Conservation (phyloP, 257 asterid species). For the Solanum peruvianum region DNA sequence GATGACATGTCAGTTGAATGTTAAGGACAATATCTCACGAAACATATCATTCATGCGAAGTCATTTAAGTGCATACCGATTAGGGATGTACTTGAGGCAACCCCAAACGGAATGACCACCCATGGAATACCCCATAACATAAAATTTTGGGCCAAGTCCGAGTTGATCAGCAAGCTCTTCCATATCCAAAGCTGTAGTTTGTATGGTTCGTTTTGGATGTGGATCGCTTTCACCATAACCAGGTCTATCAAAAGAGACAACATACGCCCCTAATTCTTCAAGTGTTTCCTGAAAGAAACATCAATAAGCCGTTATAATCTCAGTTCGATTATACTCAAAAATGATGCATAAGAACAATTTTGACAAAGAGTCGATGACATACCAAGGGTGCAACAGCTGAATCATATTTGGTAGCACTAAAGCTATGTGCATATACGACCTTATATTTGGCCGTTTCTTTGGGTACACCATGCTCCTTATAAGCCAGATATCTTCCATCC, state of each 20-base stretch:
- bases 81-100: slow-evolving; percentile 63
- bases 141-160: slow-evolving; percentile 50
- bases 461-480: slow-evolving; percentile 73
- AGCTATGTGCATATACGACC: slow-evolving; percentile 62
- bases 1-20: background rate
- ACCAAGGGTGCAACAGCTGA: slow-evolving; percentile 46
- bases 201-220: slow-evolving; percentile 42
- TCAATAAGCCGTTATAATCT: background rate
- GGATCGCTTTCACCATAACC: slow-evolving; percentile 89
- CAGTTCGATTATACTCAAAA: background rate
- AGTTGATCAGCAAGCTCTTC: slow-evolving; percentile 64
- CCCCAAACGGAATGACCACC: slow-evolving; percentile 77
- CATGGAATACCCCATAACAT: slow-evolving; percentile 57
- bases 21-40: background rate
- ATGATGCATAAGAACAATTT: background rate
- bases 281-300: slow-evolving; percentile 31
- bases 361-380: background rate
- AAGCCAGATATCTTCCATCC: slow-evolving; percentile 71
- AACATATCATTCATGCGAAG: background rate
- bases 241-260: slow-evolving; percentile 64
- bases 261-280: slow-evolving; percentile 43
- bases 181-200: slow-evolving; percentile 46
- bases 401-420: slow-evolving; percentile 45
- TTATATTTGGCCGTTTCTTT: slow-evolving; percentile 48
- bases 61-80: slow-evolving; percentile 27